Evolutionary conservation across 2,329 filamentous ascomycete species (phyloP).

Genomic region (Catunica adiposa): DNA sequence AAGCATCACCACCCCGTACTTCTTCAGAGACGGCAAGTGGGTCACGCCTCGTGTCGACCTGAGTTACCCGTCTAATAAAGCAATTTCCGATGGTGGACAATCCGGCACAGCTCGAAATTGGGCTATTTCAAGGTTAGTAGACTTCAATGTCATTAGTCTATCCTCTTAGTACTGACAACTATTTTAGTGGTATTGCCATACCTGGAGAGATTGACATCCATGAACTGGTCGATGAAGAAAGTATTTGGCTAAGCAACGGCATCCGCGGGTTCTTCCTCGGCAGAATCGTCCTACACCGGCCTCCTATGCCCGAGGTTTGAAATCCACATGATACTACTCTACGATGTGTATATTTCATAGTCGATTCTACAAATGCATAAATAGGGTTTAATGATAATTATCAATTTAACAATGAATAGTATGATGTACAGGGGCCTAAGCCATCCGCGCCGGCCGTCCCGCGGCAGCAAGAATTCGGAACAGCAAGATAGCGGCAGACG

Average conservation of each 20-base stretch:
- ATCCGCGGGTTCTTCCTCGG: conserved; percentile 58
- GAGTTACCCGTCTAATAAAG: neutral
- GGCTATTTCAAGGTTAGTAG: conserved; percentile 53
- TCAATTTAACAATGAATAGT: conserved; percentile 3
- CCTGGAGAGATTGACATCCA: conserved; percentile 46
- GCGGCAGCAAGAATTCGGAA: neutral
- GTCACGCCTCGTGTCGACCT: conserved; percentile 54
- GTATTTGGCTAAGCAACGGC: conserved; percentile 79
- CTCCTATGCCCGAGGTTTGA: neutral
- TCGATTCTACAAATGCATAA: neutral
- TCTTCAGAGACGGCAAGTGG: conserved; percentile 58
- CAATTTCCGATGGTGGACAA: conserved; percentile 45
- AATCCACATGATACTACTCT: neutral
- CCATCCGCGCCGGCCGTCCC: conserved; percentile 2
- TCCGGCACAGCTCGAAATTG: conserved; percentile 68
- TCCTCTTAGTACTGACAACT: too few relatives aligned
- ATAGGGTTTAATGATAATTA: neutral
- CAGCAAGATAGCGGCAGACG: neutral
- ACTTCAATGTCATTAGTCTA: too few relatives aligned
- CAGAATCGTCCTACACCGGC: conserved; percentile 18
- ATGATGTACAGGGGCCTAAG: conserved; percentile 9
- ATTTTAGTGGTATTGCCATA: too few relatives aligned
- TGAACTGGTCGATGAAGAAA: conserved; percentile 42
- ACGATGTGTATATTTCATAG: neutral
- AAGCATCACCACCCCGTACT: conserved; percentile 66